Percentiles rank a stretch among this genome's conserved stretches.
Conservation (phyloP, 2,329 filamentous ascomycete genomes). For the Ascochyta fabae region DNA sequence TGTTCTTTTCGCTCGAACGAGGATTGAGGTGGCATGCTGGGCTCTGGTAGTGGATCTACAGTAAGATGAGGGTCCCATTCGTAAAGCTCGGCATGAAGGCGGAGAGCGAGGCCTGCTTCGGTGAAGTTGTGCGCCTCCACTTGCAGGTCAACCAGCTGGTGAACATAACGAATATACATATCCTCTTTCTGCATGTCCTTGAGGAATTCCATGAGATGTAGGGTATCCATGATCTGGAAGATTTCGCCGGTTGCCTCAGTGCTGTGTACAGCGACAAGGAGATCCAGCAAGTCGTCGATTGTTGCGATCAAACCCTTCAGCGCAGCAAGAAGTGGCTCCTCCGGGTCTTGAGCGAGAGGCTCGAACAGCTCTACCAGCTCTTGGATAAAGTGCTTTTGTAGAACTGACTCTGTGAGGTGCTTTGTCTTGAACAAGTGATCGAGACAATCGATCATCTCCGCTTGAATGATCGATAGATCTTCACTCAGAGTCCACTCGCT, state of each 20-base stretch:
- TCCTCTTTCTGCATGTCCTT: constrained; percentile 97
- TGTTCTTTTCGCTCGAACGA: constrained; percentile 92
- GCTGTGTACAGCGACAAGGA: constrained; percentile 87
- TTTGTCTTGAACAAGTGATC: constrained; percentile 90
- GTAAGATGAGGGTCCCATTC: constrained; percentile 80
- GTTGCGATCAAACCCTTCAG: constrained; percentile 81
- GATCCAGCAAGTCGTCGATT: constrained; percentile 87
- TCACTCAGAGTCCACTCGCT: constrained; percentile 97
- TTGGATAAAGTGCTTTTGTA: constrained; percentile 90
- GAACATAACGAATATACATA: constrained; percentile 94
- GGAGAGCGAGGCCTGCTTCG: constrained; percentile 86
- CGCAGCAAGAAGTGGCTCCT: constrained; percentile 77
- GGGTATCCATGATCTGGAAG: constrained; percentile 82
- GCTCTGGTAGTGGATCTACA: constrained; percentile 72
- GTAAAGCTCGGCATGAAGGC: constrained; percentile 90
- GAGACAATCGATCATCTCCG: constrained; percentile 93
- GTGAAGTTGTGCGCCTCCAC: constrained; percentile 77
- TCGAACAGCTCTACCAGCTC: constrained; percentile 85
- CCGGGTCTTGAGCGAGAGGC: constrained; percentile 67
- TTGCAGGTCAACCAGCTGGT: constrained; percentile 84
- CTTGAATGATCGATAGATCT: constrained; percentile 88
- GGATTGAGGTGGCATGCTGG: constrained; percentile 80
- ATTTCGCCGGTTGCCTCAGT: constrained; percentile 76
- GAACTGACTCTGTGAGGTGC: constrained; percentile 82
- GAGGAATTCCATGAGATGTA: constrained; percentile 94